Base-by-base conservation (phyloP, 768 basidiomycete genomes). In the Serpula lacrymans region DNA sequence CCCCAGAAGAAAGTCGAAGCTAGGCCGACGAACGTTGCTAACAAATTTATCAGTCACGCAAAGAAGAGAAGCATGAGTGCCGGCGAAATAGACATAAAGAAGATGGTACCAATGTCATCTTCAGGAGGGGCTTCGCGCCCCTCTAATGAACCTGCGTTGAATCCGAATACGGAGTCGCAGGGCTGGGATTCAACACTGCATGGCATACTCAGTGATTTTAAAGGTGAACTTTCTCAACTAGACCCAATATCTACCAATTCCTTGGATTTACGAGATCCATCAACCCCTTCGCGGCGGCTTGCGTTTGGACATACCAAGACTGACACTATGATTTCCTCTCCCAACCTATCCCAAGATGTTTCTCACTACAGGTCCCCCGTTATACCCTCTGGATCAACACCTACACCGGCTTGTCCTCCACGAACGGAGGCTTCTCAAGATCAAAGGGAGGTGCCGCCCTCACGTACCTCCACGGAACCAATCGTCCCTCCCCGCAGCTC, bases 21-120 rank as follows among this genome's bases (percentile, higher is more conserved):
- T 14, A 60, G 56, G 27, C 33, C 48, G 5, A 38, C 49, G 13
- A 44, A 52, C 14, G 48, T 50, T 9, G 60, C 60, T 8, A 58
- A 45, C 32, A 62, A 57, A 49, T 41, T 54, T 22, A 41, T 59
- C 23, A 53, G 59, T 50, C 36, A 62, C 34, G 58, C 57, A 47
- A 81, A 83, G 50, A 75, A 83, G 49, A 68, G 86, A 44, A 88
- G 84, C 54, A 77, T 82, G 75, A 88, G 86, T 49, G 77, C 84
- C 37, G 75, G 82, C 37, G 78, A 84, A 53, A 71, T 72, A 6
- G 84, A 84, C 27, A 50, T 75, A 35, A 72, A 77, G 56, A 72
- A 71, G 46, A 56, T 64, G 3, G 58, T 67, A 43, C 40, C 64
- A 2, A 55, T 67, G 33, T 49, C 68, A 16, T 58, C 69, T 25